Percentiles rank a stretch among this genome's conserved stretches.
Evolutionary conservation across 345 rosid species (phyloP).

Genomic region (Gossypium australe): DNA sequence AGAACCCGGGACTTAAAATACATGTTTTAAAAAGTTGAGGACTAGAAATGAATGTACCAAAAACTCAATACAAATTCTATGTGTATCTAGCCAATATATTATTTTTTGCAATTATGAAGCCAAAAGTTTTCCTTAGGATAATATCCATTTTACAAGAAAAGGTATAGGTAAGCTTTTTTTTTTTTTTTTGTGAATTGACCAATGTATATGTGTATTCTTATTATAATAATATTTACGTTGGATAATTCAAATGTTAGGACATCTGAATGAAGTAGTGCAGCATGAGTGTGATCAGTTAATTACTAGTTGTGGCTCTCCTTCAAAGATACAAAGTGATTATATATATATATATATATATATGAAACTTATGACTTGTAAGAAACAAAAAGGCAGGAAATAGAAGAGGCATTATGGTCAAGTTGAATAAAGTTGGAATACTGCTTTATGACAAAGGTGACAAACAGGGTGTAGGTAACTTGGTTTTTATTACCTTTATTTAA

Average conservation of each 20-base stretch:
- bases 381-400: neutral
- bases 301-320: neutral
- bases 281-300: neutral
- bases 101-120: neutral
- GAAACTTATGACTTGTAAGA: no score
- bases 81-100: neutral
- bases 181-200: neutral
- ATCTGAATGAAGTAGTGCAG: neutral
- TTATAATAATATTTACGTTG: neutral
- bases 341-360: neutral
- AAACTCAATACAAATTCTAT: no score
- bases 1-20: no score
- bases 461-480: neutral
- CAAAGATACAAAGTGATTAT: neutral
- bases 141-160: neutral
- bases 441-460: slow-evolving; percentile 20
- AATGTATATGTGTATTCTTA: neutral
- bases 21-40: no score
- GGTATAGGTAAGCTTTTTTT: neutral
- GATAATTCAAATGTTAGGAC: neutral
- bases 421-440: slow-evolving; percentile 1
- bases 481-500: neutral
- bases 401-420: slow-evolving; percentile 6
- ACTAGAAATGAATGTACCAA: no score
- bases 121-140: neutral